Evolutionary conservation across 176 grass and related monocot genomes (phyloP).

Genomic region (Paspalum vaginatum): DNA sequence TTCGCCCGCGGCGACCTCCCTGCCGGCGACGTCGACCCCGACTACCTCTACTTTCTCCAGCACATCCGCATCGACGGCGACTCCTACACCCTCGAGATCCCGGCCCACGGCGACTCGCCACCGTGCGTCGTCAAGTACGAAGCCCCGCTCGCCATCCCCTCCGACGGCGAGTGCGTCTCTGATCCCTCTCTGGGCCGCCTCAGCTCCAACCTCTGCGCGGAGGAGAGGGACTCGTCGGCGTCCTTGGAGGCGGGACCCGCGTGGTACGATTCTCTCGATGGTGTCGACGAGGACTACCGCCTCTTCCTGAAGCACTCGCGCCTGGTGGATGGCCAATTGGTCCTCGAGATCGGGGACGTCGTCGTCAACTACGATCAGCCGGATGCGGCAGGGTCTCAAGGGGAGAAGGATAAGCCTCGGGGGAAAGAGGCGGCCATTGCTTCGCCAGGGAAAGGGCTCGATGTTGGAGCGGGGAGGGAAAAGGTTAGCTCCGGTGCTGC

Average conservation of each 20-base stretch:
- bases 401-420: not conserved
- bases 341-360: constrained; percentile 41
- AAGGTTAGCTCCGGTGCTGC: not conserved
- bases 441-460: not conserved
- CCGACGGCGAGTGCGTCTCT: constrained; percentile 44
- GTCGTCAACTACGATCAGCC: constrained; percentile 43
- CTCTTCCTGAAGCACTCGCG: constrained; percentile 54
- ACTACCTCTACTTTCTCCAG: constrained; percentile 69
- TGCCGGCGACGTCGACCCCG: constrained; percentile 48
- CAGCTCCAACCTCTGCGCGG: not conserved
- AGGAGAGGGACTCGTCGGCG: not conserved
- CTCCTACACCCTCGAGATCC: constrained; percentile 56
- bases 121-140: constrained; percentile 53
- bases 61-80: constrained; percentile 52
- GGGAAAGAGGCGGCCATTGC: constrained; percentile 20
- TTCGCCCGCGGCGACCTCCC: constrained; percentile 32
- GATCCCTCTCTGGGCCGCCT: constrained; percentile 33
- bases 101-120: constrained; percentile 15
- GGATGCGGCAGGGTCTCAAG: not conserved
- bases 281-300: constrained; percentile 59
- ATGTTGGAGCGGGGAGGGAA: not conserved
- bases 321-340: constrained; percentile 43
- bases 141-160: constrained; percentile 5
- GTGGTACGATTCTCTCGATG: constrained; percentile 24
- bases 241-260: constrained; percentile 21